These are phyloP conservation scores for Suhomyces taliae DNA, from an alignment of 1,139 yeast species.

Conservation along the genomic window DNA sequence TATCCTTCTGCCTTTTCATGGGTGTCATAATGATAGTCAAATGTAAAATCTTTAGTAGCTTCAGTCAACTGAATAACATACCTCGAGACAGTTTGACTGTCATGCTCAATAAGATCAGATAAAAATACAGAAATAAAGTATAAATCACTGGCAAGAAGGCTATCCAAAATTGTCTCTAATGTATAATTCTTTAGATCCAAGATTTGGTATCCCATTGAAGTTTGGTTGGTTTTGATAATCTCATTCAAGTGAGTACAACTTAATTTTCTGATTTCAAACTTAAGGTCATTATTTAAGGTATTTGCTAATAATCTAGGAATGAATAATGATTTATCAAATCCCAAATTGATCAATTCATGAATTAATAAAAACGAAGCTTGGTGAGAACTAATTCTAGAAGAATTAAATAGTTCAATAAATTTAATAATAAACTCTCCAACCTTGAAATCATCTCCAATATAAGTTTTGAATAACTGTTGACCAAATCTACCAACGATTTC, in stretches of 20 bases:
- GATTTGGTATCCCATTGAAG: background rate
- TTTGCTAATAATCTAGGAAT: slow-evolving; percentile 26
- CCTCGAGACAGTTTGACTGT: background rate
- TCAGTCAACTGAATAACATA: slow-evolving; percentile 1
- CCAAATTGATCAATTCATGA: slow-evolving; percentile 27
- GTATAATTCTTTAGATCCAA: background rate
- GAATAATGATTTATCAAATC: slow-evolving; percentile 28
- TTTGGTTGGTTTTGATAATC: background rate
- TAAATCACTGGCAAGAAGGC: slow-evolving; percentile 6
- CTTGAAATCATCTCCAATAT: slow-evolving; percentile 17
- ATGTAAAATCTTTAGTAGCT: slow-evolving; percentile 14
- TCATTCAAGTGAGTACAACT: slow-evolving; percentile 15
- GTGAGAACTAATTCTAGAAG: slow-evolving; percentile 12
- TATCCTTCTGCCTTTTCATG: slow-evolving; percentile 35
- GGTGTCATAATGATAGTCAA: slow-evolving; percentile 33
- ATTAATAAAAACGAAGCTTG: slow-evolving; percentile 28
- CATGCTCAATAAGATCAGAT: background rate
- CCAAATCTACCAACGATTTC: slow-evolving; percentile 82
- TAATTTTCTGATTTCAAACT: slow-evolving; percentile 37
- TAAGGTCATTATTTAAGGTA: slow-evolving; percentile 27
- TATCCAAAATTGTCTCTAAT: background rate
- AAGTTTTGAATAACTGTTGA: slow-evolving; percentile 19
- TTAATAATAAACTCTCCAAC: slow-evolving; percentile 44
- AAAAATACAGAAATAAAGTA: slow-evolving; percentile 25
- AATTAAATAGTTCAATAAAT: slow-evolving; percentile 54